Conservation (phyloP, 179 eudicot genomes). For the Pouteria campechiana region DNA sequence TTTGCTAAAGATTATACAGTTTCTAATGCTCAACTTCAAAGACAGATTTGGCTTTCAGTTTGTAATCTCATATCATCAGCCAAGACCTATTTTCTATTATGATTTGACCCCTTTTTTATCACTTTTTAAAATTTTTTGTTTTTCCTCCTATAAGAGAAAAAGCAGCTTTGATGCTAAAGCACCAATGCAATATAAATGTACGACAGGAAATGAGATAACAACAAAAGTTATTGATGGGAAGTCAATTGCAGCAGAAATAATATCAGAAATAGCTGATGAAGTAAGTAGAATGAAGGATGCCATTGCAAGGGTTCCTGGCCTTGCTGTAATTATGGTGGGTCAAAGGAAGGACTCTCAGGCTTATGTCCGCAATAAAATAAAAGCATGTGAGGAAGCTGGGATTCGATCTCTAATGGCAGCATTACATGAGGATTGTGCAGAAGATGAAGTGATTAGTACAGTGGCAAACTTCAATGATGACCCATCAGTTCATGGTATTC, state of each 20-base stretch:
- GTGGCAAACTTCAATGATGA: slow-evolving; percentile 41
- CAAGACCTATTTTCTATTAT: too few relatives aligned
- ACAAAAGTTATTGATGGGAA: slow-evolving; percentile 74
- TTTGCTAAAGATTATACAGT: too few relatives aligned
- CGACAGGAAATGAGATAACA: slow-evolving; percentile 28
- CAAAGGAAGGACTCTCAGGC: slow-evolving; percentile 56
- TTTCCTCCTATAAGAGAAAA: too few relatives aligned
- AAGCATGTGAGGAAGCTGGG: slow-evolving; percentile 74
- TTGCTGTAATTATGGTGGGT: slow-evolving; percentile 79
- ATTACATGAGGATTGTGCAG: slow-evolving; percentile 47
- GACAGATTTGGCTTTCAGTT: too few relatives aligned
- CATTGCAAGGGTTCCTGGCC: slow-evolving; percentile 57
- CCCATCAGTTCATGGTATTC: slow-evolving; percentile 67
- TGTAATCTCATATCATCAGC: too few relatives aligned
- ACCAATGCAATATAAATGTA: too few relatives aligned
- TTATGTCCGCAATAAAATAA: slow-evolving; percentile 67
- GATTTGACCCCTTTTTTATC: too few relatives aligned
- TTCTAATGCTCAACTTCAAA: too few relatives aligned
- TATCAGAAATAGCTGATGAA: slow-evolving; percentile 44
- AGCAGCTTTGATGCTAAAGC: too few relatives aligned
- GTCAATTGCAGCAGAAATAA: slow-evolving; percentile 57
- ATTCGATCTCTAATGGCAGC: slow-evolving; percentile 34
- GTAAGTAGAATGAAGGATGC: slow-evolving; percentile 54
- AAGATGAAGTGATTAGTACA: slow-evolving; percentile 43
- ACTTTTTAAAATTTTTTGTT: too few relatives aligned